These are phyloP conservation scores for Coemansia sp. DNA, from an alignment of 192 early-diverging fungal genomes.

Conservation along the genomic window DNA sequence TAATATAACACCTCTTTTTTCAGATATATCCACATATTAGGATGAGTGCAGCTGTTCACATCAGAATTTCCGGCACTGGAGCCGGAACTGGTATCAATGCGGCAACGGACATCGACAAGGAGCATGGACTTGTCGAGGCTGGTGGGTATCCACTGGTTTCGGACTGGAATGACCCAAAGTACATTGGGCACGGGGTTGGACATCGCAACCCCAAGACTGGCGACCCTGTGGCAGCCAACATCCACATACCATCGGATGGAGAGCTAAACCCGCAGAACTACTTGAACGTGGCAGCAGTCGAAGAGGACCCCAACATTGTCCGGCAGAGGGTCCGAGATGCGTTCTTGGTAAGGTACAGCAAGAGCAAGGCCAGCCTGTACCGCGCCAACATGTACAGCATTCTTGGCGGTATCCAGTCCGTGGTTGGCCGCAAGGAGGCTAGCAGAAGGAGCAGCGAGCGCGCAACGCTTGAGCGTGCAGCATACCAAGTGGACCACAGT, in stretches of 20 bases:
- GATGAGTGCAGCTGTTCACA: constrained; percentile 12
- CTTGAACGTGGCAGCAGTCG: constrained; percentile 7
- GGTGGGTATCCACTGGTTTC: constrained; percentile 43
- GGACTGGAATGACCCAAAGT: constrained; percentile 41
- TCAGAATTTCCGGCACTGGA: constrained; percentile 38
- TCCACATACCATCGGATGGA: constrained; percentile 39
- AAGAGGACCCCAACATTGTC: constrained; percentile 31
- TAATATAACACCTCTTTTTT: no score
- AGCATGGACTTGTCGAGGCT: constrained; percentile 30
- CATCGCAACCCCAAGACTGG: constrained; percentile 52
- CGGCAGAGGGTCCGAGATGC: constrained; percentile 34
- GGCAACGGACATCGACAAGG: constrained; percentile 46
- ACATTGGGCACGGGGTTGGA: constrained; percentile 47
- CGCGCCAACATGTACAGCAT: constrained; percentile 32
- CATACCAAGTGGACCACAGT: constrained; percentile 46
- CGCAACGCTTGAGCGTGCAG: constrained; percentile 35
- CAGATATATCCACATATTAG: no score
- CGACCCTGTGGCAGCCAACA: constrained; percentile 29
- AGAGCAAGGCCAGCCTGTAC: constrained; percentile 40
- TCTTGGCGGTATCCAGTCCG: constrained; percentile 27
- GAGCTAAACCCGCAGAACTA: constrained; percentile 53
- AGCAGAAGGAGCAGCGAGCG: constrained; percentile 32
- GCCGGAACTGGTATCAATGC: constrained; percentile 42
- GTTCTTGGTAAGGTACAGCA: constrained; percentile 29
- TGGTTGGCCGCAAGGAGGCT: constrained; percentile 17